These are phyloP conservation scores for Grosmannia clavigera DNA, from an alignment of 2,329 filamentous ascomycete species.

Conservation along the genomic window DNA sequence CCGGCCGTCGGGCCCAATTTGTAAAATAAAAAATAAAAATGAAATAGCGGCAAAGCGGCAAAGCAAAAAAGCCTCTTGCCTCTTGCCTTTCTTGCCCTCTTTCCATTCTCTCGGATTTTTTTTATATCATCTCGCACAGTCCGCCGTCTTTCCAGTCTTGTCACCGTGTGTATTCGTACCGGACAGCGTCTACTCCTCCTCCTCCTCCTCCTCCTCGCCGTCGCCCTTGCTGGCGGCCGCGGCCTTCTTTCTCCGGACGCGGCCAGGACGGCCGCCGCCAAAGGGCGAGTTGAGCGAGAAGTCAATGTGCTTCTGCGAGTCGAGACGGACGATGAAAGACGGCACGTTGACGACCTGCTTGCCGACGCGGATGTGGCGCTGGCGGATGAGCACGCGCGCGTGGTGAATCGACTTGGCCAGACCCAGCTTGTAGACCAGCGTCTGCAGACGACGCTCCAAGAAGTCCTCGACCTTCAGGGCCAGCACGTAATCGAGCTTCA, in stretches of 20 bases:
- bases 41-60: background rate
- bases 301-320: conserved; percentile 99
- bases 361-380: conserved; percentile 99
- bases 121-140: background rate
- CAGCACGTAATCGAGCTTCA: conserved; percentile 99
- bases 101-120: background rate
- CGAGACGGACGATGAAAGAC: conserved; percentile 98
- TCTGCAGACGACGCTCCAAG: conserved; percentile 99
- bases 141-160: background rate
- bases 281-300: conserved; percentile 96
- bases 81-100: background rate
- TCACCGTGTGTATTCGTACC: too few relatives aligned
- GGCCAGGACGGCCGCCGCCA: conserved; percentile 90
- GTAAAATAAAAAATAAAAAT: background rate
- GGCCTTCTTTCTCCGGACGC: conserved; percentile 99
- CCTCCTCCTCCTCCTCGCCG: conserved; percentile 72
- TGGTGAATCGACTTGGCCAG: conserved; percentile 99
- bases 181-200: background rate
- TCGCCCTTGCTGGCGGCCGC: conserved; percentile 83
- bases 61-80: background rate
- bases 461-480: conserved; percentile 99
- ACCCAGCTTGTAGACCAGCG: conserved; percentile 99
- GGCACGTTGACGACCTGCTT: conserved; percentile 99
- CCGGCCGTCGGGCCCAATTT: background rate
- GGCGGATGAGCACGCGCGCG: conserved; percentile 98